These are phyloP conservation scores for Ogataea siamensis DNA, from an alignment of 805 yeast genomes.

Conservation along the genomic window DNA sequence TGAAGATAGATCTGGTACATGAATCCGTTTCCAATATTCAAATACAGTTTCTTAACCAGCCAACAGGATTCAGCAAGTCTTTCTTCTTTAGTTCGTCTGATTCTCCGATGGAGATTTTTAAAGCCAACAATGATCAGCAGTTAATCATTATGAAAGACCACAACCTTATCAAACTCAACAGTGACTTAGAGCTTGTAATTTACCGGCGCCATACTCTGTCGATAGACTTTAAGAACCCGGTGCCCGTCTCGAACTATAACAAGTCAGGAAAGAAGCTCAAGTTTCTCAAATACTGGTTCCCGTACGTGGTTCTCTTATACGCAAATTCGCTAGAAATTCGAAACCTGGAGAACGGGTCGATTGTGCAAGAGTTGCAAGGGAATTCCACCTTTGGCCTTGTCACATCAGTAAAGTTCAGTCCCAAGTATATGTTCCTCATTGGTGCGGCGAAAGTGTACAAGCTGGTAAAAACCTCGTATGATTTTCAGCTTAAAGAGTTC, in stretches of 20 bases:
- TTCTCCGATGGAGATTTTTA: conserved; percentile 21
- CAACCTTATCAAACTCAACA: conserved; percentile 24
- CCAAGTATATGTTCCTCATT: conserved; percentile 31
- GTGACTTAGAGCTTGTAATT: conserved; percentile 23
- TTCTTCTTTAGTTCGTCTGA: conserved; percentile 24
- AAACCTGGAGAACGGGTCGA: conserved; percentile 36
- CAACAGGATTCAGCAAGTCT: conserved; percentile 15
- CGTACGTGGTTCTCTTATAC: conserved; percentile 37
- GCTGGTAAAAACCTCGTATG: conserved; percentile 30
- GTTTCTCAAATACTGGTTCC: conserved; percentile 36
- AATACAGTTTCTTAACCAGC: conserved; percentile 23
- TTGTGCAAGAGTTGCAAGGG: conserved; percentile 32
- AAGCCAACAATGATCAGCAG: conserved; percentile 26
- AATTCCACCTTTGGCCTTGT: conserved; percentile 7
- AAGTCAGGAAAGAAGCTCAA: conserved; percentile 27
- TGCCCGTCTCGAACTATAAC: conserved; percentile 12
- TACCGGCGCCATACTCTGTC: conserved; percentile 18
- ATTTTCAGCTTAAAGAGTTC: conserved; percentile 35
- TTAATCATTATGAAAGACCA: conserved; percentile 28
- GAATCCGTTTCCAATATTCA: conserved; percentile 22
- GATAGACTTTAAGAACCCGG: conserved; percentile 23
- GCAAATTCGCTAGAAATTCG: conserved; percentile 37
- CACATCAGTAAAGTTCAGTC: conserved; percentile 24
- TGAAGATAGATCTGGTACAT: conserved; percentile 16
- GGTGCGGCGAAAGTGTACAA: conserved; percentile 29